phyloP scores from a whole-genome alignment of 2,329 filamentous ascomycete genomes.

The Raffaelea albimanens region DNA sequence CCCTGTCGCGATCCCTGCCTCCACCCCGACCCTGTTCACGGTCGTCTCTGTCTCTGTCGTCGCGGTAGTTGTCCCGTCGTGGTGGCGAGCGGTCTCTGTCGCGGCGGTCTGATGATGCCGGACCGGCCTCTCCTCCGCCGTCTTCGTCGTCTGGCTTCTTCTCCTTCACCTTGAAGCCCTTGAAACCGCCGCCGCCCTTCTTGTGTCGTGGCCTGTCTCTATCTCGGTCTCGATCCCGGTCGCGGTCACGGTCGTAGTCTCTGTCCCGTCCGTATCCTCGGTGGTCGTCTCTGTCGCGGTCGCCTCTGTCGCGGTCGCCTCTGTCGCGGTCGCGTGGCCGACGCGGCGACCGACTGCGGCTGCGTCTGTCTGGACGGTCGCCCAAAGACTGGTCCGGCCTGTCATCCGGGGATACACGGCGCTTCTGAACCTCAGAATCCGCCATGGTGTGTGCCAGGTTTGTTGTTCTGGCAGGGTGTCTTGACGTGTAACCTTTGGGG shows the following conservation, averaged over 20 bases:
- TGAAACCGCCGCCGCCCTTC: conserved; percentile 18
- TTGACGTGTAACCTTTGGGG: background rate
- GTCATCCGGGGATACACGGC: background rate
- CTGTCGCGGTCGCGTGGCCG: background rate
- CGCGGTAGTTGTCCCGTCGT: conserved; percentile 33
- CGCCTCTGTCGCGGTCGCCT: background rate
- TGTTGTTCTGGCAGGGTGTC: too few species aligned
- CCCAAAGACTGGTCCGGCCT: background rate
- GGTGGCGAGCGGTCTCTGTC: background rate
- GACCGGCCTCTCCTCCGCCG: conserved; percentile 24
- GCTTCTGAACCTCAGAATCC: background rate
- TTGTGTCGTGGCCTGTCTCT: conserved; percentile 10
- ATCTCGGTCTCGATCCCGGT: conserved; percentile 17
- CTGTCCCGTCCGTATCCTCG: conserved; percentile 16
- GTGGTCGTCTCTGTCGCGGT: conserved; percentile 10
- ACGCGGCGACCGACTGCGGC: conserved; percentile 6
- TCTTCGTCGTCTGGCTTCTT: conserved; percentile 36
- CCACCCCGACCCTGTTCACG: background rate
- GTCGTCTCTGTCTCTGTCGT: conserved; percentile 11
- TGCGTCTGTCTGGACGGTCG: background rate
- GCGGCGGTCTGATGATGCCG: background rate
- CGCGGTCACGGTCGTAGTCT: conserved; percentile 18
- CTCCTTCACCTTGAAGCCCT: conserved; percentile 51
- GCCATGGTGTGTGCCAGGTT: background rate
- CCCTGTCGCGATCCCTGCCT: conserved; percentile 11